Evolutionary conservation across 768 basidiomycete genomes (phyloP).

Genomic region (Xerocomellus intermedius): DNA sequence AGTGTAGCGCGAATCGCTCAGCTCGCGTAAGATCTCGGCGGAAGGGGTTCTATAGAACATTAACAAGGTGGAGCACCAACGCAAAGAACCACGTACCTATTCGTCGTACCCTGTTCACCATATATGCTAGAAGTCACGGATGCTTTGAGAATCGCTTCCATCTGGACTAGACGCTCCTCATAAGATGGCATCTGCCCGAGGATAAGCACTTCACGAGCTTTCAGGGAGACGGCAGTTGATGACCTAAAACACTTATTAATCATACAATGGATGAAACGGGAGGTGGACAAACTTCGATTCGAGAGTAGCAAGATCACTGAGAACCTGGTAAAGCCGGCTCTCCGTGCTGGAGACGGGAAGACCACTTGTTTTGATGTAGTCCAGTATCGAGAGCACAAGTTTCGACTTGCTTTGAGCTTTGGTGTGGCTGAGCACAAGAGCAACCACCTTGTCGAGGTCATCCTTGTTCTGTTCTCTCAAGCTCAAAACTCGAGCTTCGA

Average conservation of each 20-base stretch:
- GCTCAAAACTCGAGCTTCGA: slow-evolving; percentile 86
- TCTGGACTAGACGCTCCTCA: slow-evolving; percentile 89
- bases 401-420: slow-evolving; percentile 92
- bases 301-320: slow-evolving; percentile 79
- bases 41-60: slow-evolving; percentile 64
- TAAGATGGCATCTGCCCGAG: slow-evolving; percentile 95
- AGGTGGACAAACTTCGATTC: slow-evolving; percentile 72
- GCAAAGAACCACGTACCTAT: slow-evolving; percentile 44
- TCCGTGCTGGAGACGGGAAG: slow-evolving; percentile 76
- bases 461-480: slow-evolving; percentile 93
- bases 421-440: slow-evolving; percentile 90
- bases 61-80: neutral
- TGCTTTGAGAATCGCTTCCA: slow-evolving; percentile 89
- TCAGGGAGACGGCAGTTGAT: slow-evolving; percentile 87
- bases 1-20: slow-evolving; percentile 94
- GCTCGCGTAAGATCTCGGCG: slow-evolving; percentile 82
- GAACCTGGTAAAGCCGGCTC: slow-evolving; percentile 67
- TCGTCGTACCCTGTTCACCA: slow-evolving; percentile 70
- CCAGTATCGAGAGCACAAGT: slow-evolving; percentile 80
- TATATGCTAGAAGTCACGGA: slow-evolving; percentile 88
- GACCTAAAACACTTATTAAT: slow-evolving; percentile 49
- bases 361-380: slow-evolving; percentile 82
- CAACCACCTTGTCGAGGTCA: slow-evolving; percentile 82
- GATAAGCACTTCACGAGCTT: slow-evolving; percentile 96
- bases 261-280: neutral